phyloP scores from a whole-genome alignment of 179 eudicot genomes.

The Spergularia azorica region DNA sequence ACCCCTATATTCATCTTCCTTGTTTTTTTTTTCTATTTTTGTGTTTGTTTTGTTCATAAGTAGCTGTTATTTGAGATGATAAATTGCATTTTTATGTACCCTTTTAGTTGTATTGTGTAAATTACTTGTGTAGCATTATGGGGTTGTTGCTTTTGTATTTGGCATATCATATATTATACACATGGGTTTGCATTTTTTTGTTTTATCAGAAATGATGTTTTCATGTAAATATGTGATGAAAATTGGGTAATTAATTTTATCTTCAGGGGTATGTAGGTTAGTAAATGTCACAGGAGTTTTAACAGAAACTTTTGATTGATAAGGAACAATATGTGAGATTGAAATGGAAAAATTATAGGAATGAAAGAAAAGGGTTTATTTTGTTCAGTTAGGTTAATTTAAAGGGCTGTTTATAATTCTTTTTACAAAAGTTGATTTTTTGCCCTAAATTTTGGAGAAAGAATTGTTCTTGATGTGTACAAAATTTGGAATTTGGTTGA shows the following conservation, averaged over 20 bases:
- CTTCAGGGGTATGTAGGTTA: background rate
- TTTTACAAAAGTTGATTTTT: too few species aligned
- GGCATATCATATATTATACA: background rate
- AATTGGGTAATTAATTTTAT: background rate
- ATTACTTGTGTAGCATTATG: background rate
- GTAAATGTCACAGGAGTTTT: too few species aligned
- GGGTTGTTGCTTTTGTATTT: background rate
- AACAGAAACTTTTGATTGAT: too few species aligned
- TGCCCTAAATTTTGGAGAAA: background rate
- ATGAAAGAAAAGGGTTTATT: too few species aligned
- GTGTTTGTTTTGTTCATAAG: background rate
- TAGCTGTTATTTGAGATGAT: conserved; percentile 1
- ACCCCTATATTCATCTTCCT: background rate
- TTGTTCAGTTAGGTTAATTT: too few species aligned
- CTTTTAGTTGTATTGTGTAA: conserved; percentile 1
- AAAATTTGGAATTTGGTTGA: background rate
- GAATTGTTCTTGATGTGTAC: conserved; percentile 1
- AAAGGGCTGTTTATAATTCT: too few species aligned
- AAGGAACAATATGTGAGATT: too few species aligned
- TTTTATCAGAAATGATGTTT: background rate
- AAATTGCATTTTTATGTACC: conserved; percentile 1
- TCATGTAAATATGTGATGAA: background rate
- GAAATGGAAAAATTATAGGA: too few species aligned
- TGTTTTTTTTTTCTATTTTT: background rate
- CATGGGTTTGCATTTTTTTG: background rate